Evolutionary conservation across 1,284 basidiomycete species (phyloP), one percentile per base, ranked within the genome.

Genomic region (Paramarasmius palmivorus): DNA sequence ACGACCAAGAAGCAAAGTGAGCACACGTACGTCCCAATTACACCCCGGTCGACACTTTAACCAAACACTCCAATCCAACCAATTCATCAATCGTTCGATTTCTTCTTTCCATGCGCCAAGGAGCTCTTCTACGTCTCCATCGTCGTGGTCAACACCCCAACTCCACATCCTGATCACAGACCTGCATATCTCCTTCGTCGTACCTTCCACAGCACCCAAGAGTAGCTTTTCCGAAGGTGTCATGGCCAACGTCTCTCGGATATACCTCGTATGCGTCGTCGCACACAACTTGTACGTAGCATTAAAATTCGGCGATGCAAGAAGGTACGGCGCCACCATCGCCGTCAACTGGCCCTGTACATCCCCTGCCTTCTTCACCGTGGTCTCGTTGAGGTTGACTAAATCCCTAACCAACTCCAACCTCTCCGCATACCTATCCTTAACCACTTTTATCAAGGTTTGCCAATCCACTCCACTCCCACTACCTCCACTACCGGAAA

Each of bases 181-280:
- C 0, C 76, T 68, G 53, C 80, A 82, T 22, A 82, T 78, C 61
- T 81, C 78, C 25, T 60, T 67, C 1, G 53, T 66, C 0, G 72
- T 73, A 3, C 63, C 69, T 48, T 71, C 66, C 4, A 73, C 54
- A 2, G 73, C 65, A 8, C 48, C 47, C n/a, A 72, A 63, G 41
- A 79, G 59, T 7, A 72, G 41, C 7, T 19, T 53, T 55, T 79
- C 75, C 3, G 72, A 72, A 4, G 56, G 47, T 0, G 73, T 74
- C 55, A 78, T 59, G 0, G 48, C 47, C 0, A 47, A 49, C 38
- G 9, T 46, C 19, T 15, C 35, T 35, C 17, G 45, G 36, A 77
- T 59, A 2, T 52, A 59, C 12, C 53, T 50, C 0, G 73, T 76
- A 49, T 75, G 72, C 0, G 70, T 67, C 14, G 64, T 70, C 4